Evolutionary conservation across 2,329 filamentous ascomycete genomes (phyloP), one percentile per base, ranked within the genome.

Genomic region (Dactylellina haptotyla): DNA sequence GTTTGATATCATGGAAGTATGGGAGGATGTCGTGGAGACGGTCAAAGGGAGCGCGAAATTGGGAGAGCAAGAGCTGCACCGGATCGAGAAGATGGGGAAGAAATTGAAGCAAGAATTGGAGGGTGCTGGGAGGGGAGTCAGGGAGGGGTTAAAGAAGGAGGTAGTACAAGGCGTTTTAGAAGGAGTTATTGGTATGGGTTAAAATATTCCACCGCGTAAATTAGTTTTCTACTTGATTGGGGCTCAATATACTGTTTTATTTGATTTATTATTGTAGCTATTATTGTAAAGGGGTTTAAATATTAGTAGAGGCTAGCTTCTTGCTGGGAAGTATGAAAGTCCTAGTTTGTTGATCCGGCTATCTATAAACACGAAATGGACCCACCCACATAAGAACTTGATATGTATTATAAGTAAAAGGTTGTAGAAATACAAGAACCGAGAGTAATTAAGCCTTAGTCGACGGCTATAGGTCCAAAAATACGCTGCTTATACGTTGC

Each of bases 171-270:
- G 69, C 14, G 69, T 73, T 34, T 39, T 73, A 26, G 69, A 73
- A 26, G 69, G 69, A 48, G 57, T 73, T n/a, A 73, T 73, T n/a
- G 69, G 69, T 10, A 61, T 73, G 54, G 61, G 69, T 30, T 73
- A 57, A 54, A 9, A 34, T 20, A 25, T n/a, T n/a, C n/a, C n/a
- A n/a, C n/a, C n/a, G n/a, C n/a, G n/a, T n/a, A n/a, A n/a, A 51
- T 62, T 32, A 50, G 37, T 32, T 62, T 62, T 41, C 18, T n/a
- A 16, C 14, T 41, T 12, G 12, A 41, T 41, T 41, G 37, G 37
- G 14, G 18, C 12, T n/a, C 3, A 50, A 25, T 12, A 32, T 10
- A 46, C 43, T 25, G 43, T 39, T 37, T 50, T 12, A 20, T 14
- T 26, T 39, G 25, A 50, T 23, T 12, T 59, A 23, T 62, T 18